phyloP scores from a whole-genome alignment of 257 asterid genomes.

The Solanum appendiculatum region DNA sequence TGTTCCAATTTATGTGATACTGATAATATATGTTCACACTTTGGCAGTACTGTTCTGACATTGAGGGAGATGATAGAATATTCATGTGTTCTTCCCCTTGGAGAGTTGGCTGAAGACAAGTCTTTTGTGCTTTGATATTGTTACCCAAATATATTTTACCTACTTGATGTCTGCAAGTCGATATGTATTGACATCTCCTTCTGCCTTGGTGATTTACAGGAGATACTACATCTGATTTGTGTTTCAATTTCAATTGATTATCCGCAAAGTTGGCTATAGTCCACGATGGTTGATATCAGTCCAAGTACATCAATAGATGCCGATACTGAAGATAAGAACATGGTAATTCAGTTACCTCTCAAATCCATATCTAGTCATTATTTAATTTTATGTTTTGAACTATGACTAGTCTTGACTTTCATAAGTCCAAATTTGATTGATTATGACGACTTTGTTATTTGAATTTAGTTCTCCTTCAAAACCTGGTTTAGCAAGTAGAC shows the following conservation, averaged over 20 bases:
- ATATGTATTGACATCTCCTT: background rate
- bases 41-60: background rate
- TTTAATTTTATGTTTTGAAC: background rate
- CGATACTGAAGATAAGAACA: slow-evolving; percentile 74
- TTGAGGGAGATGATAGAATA: background rate
- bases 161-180: background rate
- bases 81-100: background rate
- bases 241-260: background rate
- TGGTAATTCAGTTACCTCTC: slow-evolving; percentile 23
- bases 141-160: background rate
- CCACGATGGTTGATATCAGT: slow-evolving; percentile 24
- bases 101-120: background rate
- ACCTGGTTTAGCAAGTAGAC: background rate
- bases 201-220: background rate
- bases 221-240: background rate
- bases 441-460: background rate
- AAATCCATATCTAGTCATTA: background rate
- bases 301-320: slow-evolving; percentile 85
- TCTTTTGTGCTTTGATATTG: background rate
- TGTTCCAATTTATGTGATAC: too few relatives aligned
- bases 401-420: background rate
- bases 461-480: background rate
- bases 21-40: too few relatives aligned
- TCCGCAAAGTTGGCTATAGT: background rate
- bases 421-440: background rate